These are phyloP conservation scores for Ophiostoma populinum DNA, from an alignment of 2,329 filamentous ascomycete species.

Conservation along the genomic window DNA sequence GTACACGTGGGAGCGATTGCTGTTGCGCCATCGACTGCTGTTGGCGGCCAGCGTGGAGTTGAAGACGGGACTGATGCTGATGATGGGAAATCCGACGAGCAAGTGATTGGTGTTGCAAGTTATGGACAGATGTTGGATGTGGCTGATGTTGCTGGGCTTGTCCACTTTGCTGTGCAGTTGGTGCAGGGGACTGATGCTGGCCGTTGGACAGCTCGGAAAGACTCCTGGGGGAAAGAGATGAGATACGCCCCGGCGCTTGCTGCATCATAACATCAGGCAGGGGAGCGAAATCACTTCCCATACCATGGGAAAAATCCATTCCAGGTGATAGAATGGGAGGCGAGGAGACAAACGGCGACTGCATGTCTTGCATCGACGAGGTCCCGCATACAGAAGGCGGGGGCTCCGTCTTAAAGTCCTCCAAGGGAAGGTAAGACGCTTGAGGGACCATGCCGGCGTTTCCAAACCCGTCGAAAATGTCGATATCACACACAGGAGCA, in stretches of 20 bases:
- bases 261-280: constrained; percentile 39
- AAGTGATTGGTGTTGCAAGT: constrained; percentile 3
- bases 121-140: constrained; percentile 1
- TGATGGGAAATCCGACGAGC: constrained; percentile 1
- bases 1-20: constrained; percentile 5
- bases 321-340: constrained; percentile 35
- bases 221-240: neutral
- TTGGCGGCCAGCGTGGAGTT: constrained; percentile 3
- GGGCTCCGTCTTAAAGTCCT: constrained; percentile 31
- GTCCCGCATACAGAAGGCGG: constrained; percentile 19
- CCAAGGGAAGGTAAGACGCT: constrained; percentile 22
- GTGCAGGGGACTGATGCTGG: constrained; percentile 8
- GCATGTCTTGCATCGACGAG: constrained; percentile 24
- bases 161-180: constrained; percentile 11
- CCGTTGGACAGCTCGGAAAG: neutral
- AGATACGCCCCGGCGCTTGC: no score
- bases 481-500: constrained; percentile 24
- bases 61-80: constrained; percentile 4
- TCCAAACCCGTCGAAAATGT: constrained; percentile 51
- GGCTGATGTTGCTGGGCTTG: constrained; percentile 13
- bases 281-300: constrained; percentile 26
- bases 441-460: constrained; percentile 43
- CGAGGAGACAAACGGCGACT: constrained; percentile 34
- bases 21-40: constrained; percentile 1
- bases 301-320: constrained; percentile 29